phyloP scores from a whole-genome alignment of 108 stramenopile genomes.

The Mediolabrus comicus region DNA sequence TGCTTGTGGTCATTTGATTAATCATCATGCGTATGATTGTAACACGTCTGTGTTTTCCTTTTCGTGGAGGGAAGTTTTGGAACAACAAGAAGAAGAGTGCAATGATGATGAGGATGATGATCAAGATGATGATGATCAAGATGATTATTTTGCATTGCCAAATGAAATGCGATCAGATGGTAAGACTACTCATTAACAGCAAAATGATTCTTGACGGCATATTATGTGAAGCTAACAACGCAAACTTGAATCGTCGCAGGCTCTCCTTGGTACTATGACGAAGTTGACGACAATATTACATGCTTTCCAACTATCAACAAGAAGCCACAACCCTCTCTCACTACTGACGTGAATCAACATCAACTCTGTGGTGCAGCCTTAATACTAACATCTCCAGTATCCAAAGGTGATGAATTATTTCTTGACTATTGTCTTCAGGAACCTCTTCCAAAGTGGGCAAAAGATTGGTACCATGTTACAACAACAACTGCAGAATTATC shows the following conservation, averaged over 20 bases:
- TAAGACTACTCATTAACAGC: background rate
- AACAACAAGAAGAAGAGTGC: background rate
- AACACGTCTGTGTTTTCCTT: conserved; percentile 32
- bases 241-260: background rate
- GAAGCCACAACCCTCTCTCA: background rate
- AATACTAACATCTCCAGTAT: conserved; percentile 8
- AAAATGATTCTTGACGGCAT: too few relatives aligned
- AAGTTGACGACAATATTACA: background rate
- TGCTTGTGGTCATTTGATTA: conserved; percentile 52
- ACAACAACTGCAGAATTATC: too few relatives aligned
- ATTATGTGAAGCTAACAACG: too few relatives aligned
- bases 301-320: conserved; percentile 11
- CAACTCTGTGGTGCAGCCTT: conserved; percentile 42
- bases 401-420: conserved; percentile 38
- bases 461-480: conserved; percentile 37
- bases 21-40: conserved; percentile 27
- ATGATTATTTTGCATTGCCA: conserved; percentile 13
- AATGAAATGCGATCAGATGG: conserved; percentile 41
- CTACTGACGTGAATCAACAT: too few relatives aligned
- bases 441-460: conserved; percentile 26
- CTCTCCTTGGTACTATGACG: conserved; percentile 52
- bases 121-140: too few relatives aligned
- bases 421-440: conserved; percentile 41
- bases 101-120: too few relatives aligned
- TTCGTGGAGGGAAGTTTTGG: conserved; percentile 36